Percentiles rank a stretch among this genome's conserved stretches.
phyloP scores from a whole-genome alignment of 73 alveolate genomes.

The Urostyla sp. region DNA sequence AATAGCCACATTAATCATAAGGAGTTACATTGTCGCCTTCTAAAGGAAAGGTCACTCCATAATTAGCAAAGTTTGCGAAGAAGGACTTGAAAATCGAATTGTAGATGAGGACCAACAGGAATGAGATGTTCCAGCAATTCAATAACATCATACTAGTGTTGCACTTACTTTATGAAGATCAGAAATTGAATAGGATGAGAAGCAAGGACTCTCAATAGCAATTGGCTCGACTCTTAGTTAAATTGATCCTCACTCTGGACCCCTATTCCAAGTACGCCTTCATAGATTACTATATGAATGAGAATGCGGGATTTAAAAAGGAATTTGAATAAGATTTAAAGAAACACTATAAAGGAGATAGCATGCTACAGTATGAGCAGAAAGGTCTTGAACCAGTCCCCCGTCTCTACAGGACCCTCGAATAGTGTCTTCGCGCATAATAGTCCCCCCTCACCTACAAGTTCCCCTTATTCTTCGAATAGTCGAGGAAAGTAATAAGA shows the following conservation, averaged over 20 bases:
- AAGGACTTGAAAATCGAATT: not conserved
- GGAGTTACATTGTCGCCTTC: not conserved
- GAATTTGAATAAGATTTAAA: constrained; percentile 1
- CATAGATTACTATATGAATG: constrained; percentile 58
- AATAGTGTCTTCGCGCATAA: not conserved
- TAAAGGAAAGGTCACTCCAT: not conserved
- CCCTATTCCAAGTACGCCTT: constrained; percentile 45
- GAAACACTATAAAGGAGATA: constrained; percentile 40
- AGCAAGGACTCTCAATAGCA: not conserved
- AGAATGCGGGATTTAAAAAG: not conserved
- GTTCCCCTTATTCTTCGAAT: constrained; percentile 57
- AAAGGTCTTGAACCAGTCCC: constrained; percentile 49
- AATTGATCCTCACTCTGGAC: constrained; percentile 12
- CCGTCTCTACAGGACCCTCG: not conserved
- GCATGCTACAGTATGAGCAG: constrained; percentile 1
- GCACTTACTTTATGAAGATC: constrained; percentile 74
- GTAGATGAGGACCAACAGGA: not conserved
- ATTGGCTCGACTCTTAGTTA: constrained; percentile 46
- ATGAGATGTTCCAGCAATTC: not conserved
- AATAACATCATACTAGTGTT: constrained; percentile 14
- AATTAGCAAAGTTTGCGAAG: not conserved
- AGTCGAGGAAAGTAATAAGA: constrained; percentile 62
- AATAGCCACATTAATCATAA: not conserved
- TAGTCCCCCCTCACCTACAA: not conserved
- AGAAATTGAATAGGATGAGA: constrained; percentile 58